Evolutionary conservation across 2,329 filamentous ascomycete species (phyloP), one percentile per base, ranked within the genome.

Genomic region (Fusarium guadeloupense): DNA sequence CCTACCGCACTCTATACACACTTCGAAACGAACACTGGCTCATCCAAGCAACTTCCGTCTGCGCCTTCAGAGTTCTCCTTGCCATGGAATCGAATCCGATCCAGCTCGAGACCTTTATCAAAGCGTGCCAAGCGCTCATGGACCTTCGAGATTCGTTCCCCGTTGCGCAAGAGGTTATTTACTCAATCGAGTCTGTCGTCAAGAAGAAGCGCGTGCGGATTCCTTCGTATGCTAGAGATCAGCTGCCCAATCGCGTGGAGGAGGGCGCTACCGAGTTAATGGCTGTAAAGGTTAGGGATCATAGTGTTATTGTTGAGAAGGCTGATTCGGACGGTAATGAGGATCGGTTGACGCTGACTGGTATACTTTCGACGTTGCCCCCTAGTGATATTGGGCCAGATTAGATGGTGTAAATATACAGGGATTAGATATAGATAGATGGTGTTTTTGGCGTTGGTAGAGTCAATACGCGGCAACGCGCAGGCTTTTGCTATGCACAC

Each of bases 91-190:
- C 62, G 35, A 50, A 26, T 9, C 59, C 59, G 3, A 20, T 59
- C 28, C 59, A 63, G 6, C 59, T 63, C 17, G 59, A 63, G 33
- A 54, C 59, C 1, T 63, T 63, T 12, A 39, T 47, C 16, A 63
- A 63, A 25, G 59, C 59, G 28, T 63, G 59, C 4, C 43, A 43
- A 9, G 59, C 47, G 3, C 53, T 63, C 7, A 26, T 40, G 4
- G 59, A 63, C 44, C 47, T 63, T 1, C 26, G 47, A 9, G 59
- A 54, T 14, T 21, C 47, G 3, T 63, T 59, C 8, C 59, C 59
- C 7, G 47, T 63, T 3, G 59, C 59, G 3, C 28, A 45, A 7
- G 19, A 63, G 3, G 59, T 63, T 4, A 12, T 59, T 7, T 23
- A 28, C 23, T 59, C 59, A 4, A 59, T 63, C 9, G 43, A 63